phyloP scores from a whole-genome alignment of 1,139 yeast genomes.

The Spathaspora jeffriesii region DNA sequence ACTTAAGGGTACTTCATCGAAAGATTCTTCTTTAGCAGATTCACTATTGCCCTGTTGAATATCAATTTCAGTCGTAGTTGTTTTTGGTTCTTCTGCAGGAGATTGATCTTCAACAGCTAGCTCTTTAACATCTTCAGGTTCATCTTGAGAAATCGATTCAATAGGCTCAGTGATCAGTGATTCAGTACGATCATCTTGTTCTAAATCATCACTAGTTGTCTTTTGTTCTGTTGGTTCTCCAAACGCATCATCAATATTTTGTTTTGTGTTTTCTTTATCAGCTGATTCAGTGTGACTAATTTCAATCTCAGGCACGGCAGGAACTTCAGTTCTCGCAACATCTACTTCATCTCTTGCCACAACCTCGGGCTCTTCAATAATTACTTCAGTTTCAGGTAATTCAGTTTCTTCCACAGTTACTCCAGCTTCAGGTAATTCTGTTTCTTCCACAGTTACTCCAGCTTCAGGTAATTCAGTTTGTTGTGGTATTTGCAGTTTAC shows the following conservation, averaged over 20 bases:
- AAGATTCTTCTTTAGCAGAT: constrained; percentile 3
- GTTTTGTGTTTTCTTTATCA: constrained; percentile 3
- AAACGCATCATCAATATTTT: constrained; percentile 6
- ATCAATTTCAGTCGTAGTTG: constrained; percentile 8
- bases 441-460: constrained; percentile 3
- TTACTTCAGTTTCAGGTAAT: too few species aligned
- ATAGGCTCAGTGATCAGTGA: constrained; percentile 13
- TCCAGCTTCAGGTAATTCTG: constrained; percentile 4
- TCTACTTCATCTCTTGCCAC: constrained; percentile 6
- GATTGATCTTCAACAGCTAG: constrained; percentile 8
- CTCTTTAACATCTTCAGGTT: constrained; percentile 18
- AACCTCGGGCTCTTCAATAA: too few species aligned
- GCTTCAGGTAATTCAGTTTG: background rate
- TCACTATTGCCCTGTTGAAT: constrained; percentile 5
- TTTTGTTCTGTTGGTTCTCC: constrained; percentile 12
- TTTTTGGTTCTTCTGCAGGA: constrained; percentile 1
- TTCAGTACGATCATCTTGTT: constrained; percentile 12
- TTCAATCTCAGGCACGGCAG: constrained; percentile 7
- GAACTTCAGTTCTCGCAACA: constrained; percentile 6
- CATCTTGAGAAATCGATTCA: constrained; percentile 17
- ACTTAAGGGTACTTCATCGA: background rate
- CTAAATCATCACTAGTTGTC: constrained; percentile 5
- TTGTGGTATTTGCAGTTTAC: background rate
- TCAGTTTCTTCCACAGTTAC: constrained; percentile 1
- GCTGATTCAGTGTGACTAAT: constrained; percentile 2